These are phyloP conservation scores for Apophysomyces ossiformis DNA, from an alignment of 371 early-diverging fungal genomes.

Conservation along the genomic window DNA sequence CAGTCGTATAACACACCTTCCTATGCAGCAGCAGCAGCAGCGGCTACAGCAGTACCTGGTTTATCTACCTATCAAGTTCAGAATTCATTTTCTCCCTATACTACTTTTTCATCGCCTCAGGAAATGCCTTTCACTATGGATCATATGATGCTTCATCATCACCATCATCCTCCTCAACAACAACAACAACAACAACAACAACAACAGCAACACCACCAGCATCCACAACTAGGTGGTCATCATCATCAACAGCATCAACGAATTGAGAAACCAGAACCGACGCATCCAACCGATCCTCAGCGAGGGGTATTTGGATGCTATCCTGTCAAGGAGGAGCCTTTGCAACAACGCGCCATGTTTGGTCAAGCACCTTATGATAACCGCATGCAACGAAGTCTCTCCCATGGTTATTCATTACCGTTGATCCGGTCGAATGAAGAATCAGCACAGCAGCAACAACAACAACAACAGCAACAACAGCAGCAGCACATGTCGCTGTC, in stretches of 20 bases:
- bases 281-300: neutral
- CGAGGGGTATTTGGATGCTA: neutral
- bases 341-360: neutral
- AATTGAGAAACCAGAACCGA: slow-evolving; percentile 1
- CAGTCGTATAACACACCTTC: slow-evolving; percentile 2
- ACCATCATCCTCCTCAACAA: slow-evolving; percentile 26
- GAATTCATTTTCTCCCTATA: slow-evolving; percentile 8
- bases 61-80: neutral
- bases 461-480: neutral
- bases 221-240: too few species aligned
- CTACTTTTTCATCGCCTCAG: slow-evolving; percentile 13
- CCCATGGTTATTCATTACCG: neutral
- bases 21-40: slow-evolving; percentile 3
- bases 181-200: slow-evolving; percentile 32
- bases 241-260: slow-evolving; percentile 29
- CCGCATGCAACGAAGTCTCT: neutral
- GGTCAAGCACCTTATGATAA: neutral
- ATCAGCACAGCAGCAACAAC: neutral
- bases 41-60: neutral
- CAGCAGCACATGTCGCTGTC: neutral
- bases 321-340: neutral
- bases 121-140: neutral
- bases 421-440: neutral
- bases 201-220: slow-evolving; percentile 10
- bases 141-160: slow-evolving; percentile 19